Conservation (phyloP, 2,329 filamentous ascomycete genomes). For the Beauveria medogensis region DNA sequence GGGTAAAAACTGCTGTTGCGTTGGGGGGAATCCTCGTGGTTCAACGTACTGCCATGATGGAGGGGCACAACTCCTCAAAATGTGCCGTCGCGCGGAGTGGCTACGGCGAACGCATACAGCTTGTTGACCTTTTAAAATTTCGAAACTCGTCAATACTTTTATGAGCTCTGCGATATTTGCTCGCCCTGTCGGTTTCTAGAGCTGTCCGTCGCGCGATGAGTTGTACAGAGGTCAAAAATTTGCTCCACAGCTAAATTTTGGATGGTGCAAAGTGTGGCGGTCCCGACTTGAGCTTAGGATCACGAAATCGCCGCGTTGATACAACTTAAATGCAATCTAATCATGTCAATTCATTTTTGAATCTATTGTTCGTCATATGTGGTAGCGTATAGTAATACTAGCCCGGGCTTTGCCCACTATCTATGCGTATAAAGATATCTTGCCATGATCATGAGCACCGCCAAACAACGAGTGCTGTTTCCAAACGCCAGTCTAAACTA, state of each 20-base stretch:
- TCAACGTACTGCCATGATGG: conserved; percentile 2
- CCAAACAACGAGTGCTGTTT: not conserved
- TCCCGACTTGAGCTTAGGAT: not conserved
- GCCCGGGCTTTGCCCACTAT: not conserved
- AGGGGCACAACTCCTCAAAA: conserved; percentile 1
- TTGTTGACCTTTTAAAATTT: no score
- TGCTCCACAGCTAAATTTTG: conserved; percentile 6
- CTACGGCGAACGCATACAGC: not conserved
- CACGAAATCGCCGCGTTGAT: not conserved
- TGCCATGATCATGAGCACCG: conserved; percentile 9
- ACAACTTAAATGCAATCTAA: not conserved
- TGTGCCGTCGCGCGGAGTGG: not conserved
- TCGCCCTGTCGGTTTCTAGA: not conserved
- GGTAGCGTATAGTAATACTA: not conserved
- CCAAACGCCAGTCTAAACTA: conserved; percentile 7
- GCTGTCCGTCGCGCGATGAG: not conserved
- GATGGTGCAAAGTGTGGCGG: not conserved
- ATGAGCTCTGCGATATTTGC: not conserved
- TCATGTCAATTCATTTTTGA: not conserved
- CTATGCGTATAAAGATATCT: conserved; percentile 6
- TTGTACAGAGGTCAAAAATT: conserved; percentile 1
- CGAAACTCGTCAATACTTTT: not conserved
- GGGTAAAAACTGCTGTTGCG: no score
- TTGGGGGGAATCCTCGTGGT: not conserved
- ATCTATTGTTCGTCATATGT: conserved; percentile 1